phyloP scores from a whole-genome alignment of 75 land plant genomes.

The Pinus albicaulis region DNA sequence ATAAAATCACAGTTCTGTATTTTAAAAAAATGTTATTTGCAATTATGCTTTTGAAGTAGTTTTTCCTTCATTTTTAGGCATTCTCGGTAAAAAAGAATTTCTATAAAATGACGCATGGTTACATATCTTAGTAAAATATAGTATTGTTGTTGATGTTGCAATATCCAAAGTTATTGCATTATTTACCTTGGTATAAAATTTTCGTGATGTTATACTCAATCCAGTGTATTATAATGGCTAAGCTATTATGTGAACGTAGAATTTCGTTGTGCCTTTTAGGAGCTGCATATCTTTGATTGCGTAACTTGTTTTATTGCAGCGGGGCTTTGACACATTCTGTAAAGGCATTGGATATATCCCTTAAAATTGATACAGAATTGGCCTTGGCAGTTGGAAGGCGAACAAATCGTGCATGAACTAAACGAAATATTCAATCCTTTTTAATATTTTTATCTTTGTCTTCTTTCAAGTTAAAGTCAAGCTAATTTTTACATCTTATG shows the following conservation, averaged over 20 bases:
- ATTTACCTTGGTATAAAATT: not conserved
- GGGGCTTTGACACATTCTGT: constrained; percentile 99
- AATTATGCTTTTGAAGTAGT: no score
- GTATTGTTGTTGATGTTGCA: not conserved
- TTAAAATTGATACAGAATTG: constrained; percentile 84
- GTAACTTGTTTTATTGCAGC: constrained; percentile 37
- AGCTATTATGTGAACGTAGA: not conserved
- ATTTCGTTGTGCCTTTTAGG: not conserved
- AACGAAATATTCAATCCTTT: no score
- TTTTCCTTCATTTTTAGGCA: no score
- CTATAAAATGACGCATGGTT: no score
- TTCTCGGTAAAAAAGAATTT: no score
- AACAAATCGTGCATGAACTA: constrained; percentile 14
- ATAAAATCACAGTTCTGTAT: no score
- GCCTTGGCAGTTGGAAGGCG: constrained; percentile 79
- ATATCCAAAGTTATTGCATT: not conserved
- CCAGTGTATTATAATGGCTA: not conserved
- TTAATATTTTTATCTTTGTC: no score
- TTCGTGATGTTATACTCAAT: not conserved
- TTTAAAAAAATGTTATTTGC: no score
- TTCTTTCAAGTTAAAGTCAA: no score
- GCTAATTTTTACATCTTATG: no score
- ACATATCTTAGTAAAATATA: not conserved
- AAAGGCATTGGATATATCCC: constrained; percentile 93
- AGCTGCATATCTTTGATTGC: not conserved